phyloP scores from a whole-genome alignment of 139 green algal genomes.

The Yamagishiella unicocca region DNA sequence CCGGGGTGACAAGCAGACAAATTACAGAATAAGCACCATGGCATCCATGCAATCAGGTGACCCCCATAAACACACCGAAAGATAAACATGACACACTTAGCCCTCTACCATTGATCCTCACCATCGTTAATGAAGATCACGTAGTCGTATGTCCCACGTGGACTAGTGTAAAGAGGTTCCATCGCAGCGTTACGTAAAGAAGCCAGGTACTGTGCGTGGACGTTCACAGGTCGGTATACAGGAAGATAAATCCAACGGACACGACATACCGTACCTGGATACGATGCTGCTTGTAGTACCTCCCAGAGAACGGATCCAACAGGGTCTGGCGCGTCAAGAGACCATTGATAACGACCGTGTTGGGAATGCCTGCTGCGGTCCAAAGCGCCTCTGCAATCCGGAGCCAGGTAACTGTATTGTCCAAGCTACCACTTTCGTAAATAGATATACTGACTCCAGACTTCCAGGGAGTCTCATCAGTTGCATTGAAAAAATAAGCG shows the following conservation, averaged over 20 bases:
- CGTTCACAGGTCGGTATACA: background rate
- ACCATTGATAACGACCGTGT: constrained; percentile 1
- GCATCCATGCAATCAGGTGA: no score
- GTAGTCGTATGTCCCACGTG: constrained; percentile 9
- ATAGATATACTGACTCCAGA: background rate
- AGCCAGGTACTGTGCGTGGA: constrained; percentile 20
- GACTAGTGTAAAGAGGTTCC: background rate
- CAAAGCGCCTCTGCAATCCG: constrained; percentile 9
- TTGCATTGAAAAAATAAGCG: constrained; percentile 1
- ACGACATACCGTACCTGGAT: constrained; percentile 8
- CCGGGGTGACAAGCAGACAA: no score
- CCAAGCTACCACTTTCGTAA: constrained; percentile 10
- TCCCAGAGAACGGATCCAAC: constrained; percentile 6
- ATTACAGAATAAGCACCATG: no score
- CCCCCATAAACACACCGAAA: no score
- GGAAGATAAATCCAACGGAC: background rate
- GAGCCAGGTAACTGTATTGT: constrained; percentile 5
- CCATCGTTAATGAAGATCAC: constrained; percentile 28
- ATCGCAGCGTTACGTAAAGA: constrained; percentile 16
- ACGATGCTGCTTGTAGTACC: constrained; percentile 25
- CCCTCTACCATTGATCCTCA: background rate
- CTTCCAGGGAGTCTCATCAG: background rate
- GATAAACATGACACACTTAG: background rate
- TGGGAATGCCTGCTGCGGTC: constrained; percentile 9
- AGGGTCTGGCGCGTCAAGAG: constrained; percentile 14